phyloP scores from a whole-genome alignment of 352 stramenopile genomes.

The Phytophthora cactorum region DNA sequence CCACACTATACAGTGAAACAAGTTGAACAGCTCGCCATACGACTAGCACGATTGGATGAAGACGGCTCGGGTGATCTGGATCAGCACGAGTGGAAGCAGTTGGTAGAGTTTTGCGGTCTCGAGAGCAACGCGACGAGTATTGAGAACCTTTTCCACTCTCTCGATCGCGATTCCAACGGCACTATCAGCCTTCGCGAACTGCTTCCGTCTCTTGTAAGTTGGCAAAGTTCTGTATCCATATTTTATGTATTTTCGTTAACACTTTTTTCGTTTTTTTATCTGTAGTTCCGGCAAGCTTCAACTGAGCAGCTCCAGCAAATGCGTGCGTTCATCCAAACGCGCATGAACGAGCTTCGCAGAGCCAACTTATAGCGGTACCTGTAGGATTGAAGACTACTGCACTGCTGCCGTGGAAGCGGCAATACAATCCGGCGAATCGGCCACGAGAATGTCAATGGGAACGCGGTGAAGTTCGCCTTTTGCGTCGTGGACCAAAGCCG shows the following conservation, averaged over 20 bases:
- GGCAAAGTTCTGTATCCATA: background rate
- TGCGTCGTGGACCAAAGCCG: slow-evolving; percentile 49
- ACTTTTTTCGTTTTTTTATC: slow-evolving; percentile 2
- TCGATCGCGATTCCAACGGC: slow-evolving; percentile 58
- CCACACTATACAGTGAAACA: slow-evolving; percentile 65
- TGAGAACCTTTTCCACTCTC: slow-evolving; percentile 55
- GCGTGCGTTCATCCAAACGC: slow-evolving; percentile 36
- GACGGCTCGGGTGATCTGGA: slow-evolving; percentile 66
- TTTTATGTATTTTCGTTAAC: slow-evolving; percentile 16
- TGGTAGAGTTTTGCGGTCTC: slow-evolving; percentile 41
- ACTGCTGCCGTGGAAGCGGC: slow-evolving; percentile 33
- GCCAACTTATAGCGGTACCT: background rate
- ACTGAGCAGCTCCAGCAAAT: slow-evolving; percentile 59
- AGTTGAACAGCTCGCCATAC: slow-evolving; percentile 59
- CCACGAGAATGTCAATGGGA: slow-evolving; percentile 45
- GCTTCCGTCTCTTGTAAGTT: slow-evolving; percentile 54
- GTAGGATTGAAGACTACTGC: background rate
- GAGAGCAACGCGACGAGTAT: slow-evolving; percentile 29
- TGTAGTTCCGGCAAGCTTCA: slow-evolving; percentile 57
- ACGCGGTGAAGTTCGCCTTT: slow-evolving; percentile 41
- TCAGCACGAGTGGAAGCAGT: slow-evolving; percentile 58
- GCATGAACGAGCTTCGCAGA: slow-evolving; percentile 26
- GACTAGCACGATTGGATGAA: slow-evolving; percentile 57
- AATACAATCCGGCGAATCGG: slow-evolving; percentile 64
- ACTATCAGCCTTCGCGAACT: slow-evolving; percentile 60